Evolutionary conservation across 345 rosid genomes (phyloP).

Genomic region (Populus pruinosa): DNA sequence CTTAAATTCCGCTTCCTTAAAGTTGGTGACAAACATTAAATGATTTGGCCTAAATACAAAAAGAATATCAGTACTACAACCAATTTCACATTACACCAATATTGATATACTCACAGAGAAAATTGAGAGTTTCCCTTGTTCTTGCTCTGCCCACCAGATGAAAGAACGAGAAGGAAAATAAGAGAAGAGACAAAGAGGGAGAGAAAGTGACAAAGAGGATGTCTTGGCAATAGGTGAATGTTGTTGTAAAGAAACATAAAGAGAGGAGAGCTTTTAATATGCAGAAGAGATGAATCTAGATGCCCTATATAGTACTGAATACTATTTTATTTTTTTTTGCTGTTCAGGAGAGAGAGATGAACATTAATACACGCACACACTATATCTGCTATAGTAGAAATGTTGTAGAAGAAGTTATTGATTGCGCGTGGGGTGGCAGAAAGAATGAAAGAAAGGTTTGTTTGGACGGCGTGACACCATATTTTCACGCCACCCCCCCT

Average conservation of each 20-base stretch:
- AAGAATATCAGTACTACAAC: not conserved
- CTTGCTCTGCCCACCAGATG: conserved; percentile 8
- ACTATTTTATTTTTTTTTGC: not conserved
- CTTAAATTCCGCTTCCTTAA: not conserved
- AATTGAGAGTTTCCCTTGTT: not conserved
- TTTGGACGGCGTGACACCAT: conserved; percentile 91
- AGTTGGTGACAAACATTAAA: not conserved
- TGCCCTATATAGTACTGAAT: not conserved
- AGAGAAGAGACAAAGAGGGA: not conserved
- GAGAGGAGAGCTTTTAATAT: conserved; percentile 12
- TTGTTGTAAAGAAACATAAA: conserved; percentile 5
- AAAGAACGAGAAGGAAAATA: not conserved
- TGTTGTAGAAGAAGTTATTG: conserved; percentile 27
- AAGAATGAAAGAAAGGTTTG: conserved; percentile 38
- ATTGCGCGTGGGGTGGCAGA: conserved; percentile 95
- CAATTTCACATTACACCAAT: not conserved
- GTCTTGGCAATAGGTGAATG: conserved; percentile 18
- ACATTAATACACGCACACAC: conserved; percentile 21
- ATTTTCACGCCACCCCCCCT: conserved; percentile 60
- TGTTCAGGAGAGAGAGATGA: not conserved
- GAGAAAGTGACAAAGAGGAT: not conserved
- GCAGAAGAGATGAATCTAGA: not conserved
- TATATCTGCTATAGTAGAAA: not conserved
- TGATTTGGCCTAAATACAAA: not conserved
- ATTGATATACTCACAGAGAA: conserved; percentile 11